phyloP scores from a whole-genome alignment of 2,329 filamentous ascomycete genomes.

The Alternaria sp. region DNA sequence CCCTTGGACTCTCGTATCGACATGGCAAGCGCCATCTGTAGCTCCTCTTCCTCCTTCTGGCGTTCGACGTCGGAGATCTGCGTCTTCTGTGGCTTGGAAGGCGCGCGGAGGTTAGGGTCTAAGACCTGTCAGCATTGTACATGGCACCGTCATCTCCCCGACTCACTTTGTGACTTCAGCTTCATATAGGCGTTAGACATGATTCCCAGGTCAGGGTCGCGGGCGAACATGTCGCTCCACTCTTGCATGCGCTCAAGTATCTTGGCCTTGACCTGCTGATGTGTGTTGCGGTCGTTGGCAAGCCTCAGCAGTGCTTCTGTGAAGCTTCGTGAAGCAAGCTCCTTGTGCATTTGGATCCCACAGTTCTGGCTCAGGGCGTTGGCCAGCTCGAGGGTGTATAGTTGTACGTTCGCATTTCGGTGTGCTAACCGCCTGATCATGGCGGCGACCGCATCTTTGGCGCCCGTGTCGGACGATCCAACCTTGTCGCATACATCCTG shows the following conservation, averaged over 20 bases:
- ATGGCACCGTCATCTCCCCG: not conserved
- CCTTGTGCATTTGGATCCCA: slow-evolving; percentile 83
- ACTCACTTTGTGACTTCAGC: slow-evolving; percentile 72
- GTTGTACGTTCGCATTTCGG: slow-evolving; percentile 93
- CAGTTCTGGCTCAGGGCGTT: slow-evolving; percentile 94
- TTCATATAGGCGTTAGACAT: slow-evolving; percentile 95
- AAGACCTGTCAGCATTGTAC: slow-evolving; percentile 38
- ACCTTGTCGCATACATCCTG: slow-evolving; percentile 69
- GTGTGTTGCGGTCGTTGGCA: slow-evolving; percentile 92
- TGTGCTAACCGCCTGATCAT: slow-evolving; percentile 92
- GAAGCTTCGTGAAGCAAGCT: slow-evolving; percentile 88
- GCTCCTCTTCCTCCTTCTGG: slow-evolving; percentile 94
- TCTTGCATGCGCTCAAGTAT: slow-evolving; percentile 96
- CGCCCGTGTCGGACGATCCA: slow-evolving; percentile 58
- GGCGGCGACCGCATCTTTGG: slow-evolving; percentile 85
- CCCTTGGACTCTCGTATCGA: slow-evolving; percentile 84
- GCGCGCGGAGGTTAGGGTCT: slow-evolving; percentile 89
- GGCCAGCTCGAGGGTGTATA: slow-evolving; percentile 89
- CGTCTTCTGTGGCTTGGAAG: slow-evolving; percentile 91
- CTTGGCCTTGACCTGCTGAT: slow-evolving; percentile 95
- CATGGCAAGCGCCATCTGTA: slow-evolving; percentile 93
- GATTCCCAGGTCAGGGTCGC: slow-evolving; percentile 89
- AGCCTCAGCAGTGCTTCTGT: slow-evolving; percentile 92
- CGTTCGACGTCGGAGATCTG: slow-evolving; percentile 88
- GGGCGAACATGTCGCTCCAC: slow-evolving; percentile 93